Percentiles rank a stretch among this genome's conserved stretches.
These are phyloP conservation scores for Venturia oleaginea DNA, from an alignment of 2,329 filamentous ascomycete species.

Conservation along the genomic window DNA sequence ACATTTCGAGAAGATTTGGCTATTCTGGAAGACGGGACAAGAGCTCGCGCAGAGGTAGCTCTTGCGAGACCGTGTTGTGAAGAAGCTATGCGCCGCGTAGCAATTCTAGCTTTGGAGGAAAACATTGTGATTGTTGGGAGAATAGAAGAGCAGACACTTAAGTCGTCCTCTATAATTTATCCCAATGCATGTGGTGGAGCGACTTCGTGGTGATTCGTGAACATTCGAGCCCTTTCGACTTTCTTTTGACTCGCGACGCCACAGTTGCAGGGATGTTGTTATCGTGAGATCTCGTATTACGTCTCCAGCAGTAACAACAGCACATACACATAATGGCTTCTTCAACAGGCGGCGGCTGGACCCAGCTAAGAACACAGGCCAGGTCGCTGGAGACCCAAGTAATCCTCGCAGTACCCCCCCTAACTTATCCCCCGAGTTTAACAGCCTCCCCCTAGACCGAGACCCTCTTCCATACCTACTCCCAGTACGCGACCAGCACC, in stretches of 20 bases:
- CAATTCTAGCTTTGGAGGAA: slow-evolving; percentile 26
- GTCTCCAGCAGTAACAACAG: not conserved
- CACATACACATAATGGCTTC: slow-evolving; percentile 19
- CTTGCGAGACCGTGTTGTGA: not conserved
- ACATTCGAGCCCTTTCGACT: not conserved
- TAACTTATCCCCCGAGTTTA: not conserved
- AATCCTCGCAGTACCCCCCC: slow-evolving; percentile 22
- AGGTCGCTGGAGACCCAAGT: slow-evolving; percentile 86
- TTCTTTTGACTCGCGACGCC: not conserved
- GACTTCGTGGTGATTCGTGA: not conserved
- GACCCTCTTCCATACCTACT: slow-evolving; percentile 72
- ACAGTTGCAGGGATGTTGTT: not conserved
- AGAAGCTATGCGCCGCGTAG: slow-evolving; percentile 26
- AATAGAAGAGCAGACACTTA: slow-evolving; percentile 2
- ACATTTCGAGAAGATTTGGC: slow-evolving; percentile 17
- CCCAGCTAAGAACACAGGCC: slow-evolving; percentile 87
- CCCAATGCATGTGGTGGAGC: not conserved
- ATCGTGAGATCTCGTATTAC: not conserved
- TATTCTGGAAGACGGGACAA: not conserved
- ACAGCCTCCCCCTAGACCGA: slow-evolving; percentile 57
- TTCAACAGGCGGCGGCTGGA: slow-evolving; percentile 55
- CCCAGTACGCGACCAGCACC: slow-evolving; percentile 74
- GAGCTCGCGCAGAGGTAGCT: not conserved
- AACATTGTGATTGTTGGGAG: slow-evolving; percentile 24
- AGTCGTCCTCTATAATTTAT: slow-evolving; percentile 1